These are phyloP conservation scores for Bretziella fagacearum DNA, from an alignment of 2,329 filamentous ascomycete species.

Conservation along the genomic window DNA sequence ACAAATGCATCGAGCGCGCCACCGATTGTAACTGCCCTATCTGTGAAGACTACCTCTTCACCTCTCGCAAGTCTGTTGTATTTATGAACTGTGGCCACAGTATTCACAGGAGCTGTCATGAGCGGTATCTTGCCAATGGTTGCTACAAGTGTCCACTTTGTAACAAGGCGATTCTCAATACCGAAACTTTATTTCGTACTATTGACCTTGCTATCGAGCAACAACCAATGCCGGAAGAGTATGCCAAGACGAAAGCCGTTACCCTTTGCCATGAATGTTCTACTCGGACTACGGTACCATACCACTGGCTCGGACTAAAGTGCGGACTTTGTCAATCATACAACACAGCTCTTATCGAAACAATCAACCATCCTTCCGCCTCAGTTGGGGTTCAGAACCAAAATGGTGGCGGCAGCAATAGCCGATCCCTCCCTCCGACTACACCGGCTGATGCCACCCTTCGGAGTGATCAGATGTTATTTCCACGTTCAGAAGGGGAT, in stretches of 20 bases:
- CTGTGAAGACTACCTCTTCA: conserved; percentile 93
- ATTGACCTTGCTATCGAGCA: conserved; percentile 70
- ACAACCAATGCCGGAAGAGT: conserved; percentile 85
- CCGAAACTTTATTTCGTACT: conserved; percentile 89
- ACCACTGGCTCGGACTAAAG: conserved; percentile 90
- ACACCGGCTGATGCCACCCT: neutral
- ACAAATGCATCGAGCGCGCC: conserved; percentile 86
- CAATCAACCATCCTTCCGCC: conserved; percentile 9
- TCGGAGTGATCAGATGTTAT: conserved; percentile 1
- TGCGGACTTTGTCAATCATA: conserved; percentile 59
- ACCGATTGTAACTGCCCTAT: conserved; percentile 95
- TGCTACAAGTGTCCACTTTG: conserved; percentile 96
- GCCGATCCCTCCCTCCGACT: neutral
- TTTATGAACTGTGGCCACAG: conserved; percentile 95
- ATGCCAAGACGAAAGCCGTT: conserved; percentile 60
- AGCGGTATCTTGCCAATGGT: conserved; percentile 59
- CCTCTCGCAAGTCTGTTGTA: conserved; percentile 70
- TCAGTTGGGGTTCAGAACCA: neutral
- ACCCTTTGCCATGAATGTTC: conserved; percentile 92
- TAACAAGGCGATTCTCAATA: conserved; percentile 91
- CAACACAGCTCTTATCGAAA: conserved; percentile 35
- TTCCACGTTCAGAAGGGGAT: neutral
- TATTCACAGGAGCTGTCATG: conserved; percentile 80
- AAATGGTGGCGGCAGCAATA: neutral
- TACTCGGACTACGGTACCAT: conserved; percentile 67